phyloP scores from a whole-genome alignment of 2,329 filamentous ascomycete species.

The Stachybotrys echinatus region DNA sequence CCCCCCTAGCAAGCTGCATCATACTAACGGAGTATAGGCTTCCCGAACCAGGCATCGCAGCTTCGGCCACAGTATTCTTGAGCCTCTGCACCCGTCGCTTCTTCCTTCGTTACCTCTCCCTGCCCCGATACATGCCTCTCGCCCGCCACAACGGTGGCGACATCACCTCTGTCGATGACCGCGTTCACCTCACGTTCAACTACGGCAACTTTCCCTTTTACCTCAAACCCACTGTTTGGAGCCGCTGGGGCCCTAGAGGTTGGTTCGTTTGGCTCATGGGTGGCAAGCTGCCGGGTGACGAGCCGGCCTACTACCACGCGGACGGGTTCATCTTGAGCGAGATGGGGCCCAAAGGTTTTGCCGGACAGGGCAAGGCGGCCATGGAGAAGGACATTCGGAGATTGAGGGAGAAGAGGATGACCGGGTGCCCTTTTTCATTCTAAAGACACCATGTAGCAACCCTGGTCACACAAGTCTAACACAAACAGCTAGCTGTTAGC shows the following conservation, averaged over 20 bases:
- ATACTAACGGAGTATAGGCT: not conserved
- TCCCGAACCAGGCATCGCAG: not conserved
- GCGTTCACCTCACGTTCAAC: not conserved
- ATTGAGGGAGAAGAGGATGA: not conserved
- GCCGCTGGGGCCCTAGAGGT: not conserved
- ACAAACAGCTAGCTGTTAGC: too few relatives aligned
- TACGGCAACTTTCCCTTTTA: not conserved
- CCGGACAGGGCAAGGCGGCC: not conserved
- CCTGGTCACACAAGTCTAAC: too few relatives aligned
- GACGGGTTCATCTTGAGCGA: not conserved
- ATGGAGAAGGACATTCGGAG: not conserved
- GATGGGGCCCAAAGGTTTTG: not conserved
- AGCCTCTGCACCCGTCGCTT: not conserved
- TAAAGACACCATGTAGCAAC: too few relatives aligned
- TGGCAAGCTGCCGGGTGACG: not conserved
- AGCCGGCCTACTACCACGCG: not conserved
- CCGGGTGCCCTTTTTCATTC: not conserved
- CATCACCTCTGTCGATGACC: not conserved
- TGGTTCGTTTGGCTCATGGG: not conserved
- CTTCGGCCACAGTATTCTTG: not conserved
- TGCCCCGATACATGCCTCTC: not conserved
- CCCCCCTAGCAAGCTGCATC: too few relatives aligned
- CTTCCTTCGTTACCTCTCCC: not conserved
- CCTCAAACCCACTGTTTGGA: not conserved
- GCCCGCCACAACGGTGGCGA: not conserved